Conservation (phyloP, 2,329 filamentous ascomycete genomes). For the Aspergillus fumigatus region DNA sequence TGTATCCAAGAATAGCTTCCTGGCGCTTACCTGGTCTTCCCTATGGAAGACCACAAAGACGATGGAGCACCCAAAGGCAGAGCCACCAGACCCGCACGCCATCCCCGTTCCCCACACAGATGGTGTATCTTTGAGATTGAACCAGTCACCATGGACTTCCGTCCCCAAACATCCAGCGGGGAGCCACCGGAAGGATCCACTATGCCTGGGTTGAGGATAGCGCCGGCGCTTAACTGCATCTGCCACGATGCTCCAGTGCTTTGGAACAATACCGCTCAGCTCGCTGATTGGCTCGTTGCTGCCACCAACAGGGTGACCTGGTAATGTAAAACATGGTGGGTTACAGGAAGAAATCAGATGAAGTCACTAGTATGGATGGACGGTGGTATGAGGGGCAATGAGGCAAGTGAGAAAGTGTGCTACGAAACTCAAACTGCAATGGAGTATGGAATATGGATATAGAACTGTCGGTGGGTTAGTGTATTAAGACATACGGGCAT, state of each 20-base stretch:
- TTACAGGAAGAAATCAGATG: not conserved
- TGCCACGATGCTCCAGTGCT: conserved; percentile 9
- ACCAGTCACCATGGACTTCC: not conserved
- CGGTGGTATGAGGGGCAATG: not conserved
- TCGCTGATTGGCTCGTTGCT: conserved; percentile 8
- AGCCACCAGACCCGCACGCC: not conserved
- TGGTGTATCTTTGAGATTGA: not conserved
- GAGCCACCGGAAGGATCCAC: conserved; percentile 1
- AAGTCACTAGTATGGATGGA: not conserved
- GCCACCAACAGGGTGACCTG: conserved; percentile 1
- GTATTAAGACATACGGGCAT: not conserved
- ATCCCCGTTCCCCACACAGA: not conserved
- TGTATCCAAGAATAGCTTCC: not conserved
- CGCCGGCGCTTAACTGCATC: conserved; percentile 19
- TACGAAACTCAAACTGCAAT: not conserved
- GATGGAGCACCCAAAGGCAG: not conserved
- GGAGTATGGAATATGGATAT: no score
- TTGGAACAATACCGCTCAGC: conserved; percentile 3
- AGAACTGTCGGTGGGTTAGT: no score
- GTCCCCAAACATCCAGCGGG: not conserved
- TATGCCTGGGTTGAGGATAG: conserved; percentile 4
- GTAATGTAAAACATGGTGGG: not conserved
- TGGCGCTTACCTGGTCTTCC: not conserved
- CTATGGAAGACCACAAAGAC: not conserved
- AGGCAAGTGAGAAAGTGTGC: not conserved